These are phyloP conservation scores for Tinospora cordifolia DNA, from an alignment of 164 flowering plant genomes.

Conservation along the genomic window DNA sequence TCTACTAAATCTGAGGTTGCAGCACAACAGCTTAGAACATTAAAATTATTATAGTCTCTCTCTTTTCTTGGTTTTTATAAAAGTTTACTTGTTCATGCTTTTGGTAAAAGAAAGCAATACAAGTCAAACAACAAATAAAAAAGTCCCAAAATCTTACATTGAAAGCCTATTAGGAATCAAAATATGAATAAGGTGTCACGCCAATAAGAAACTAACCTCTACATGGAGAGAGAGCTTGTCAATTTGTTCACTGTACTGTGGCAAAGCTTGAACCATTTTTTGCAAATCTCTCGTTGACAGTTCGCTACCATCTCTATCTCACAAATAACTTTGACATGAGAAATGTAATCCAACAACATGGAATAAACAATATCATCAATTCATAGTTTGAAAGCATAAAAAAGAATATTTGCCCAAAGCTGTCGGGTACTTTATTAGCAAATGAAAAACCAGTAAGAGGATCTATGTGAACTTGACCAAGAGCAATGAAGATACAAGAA, in stretches of 20 bases:
- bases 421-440: too few species aligned
- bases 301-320: conserved; percentile 68
- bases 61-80: too few species aligned
- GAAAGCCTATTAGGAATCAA: background rate
- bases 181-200: conserved; percentile 13
- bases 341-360: conserved; percentile 2
- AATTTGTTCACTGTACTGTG: conserved; percentile 91
- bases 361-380: background rate
- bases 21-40: too few species aligned
- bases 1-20: too few species aligned
- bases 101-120: too few species aligned
- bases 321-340: background rate
- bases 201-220: conserved; percentile 53
- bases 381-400: background rate
- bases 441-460: too few species aligned
- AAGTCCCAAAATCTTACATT: background rate
- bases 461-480: background rate
- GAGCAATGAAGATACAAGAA: background rate
- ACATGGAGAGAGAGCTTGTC: conserved; percentile 98
- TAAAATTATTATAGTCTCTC: too few species aligned
- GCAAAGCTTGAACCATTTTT: conserved; percentile 99
- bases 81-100: too few species aligned
- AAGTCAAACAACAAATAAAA: too few species aligned
- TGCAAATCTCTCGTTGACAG: conserved; percentile 90
- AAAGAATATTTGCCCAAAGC: background rate